Evolutionary conservation across 139 green algal genomes (phyloP), one percentile per base, ranked within the genome.

Genomic region (Chlorokybus atmophyticus): DNA sequence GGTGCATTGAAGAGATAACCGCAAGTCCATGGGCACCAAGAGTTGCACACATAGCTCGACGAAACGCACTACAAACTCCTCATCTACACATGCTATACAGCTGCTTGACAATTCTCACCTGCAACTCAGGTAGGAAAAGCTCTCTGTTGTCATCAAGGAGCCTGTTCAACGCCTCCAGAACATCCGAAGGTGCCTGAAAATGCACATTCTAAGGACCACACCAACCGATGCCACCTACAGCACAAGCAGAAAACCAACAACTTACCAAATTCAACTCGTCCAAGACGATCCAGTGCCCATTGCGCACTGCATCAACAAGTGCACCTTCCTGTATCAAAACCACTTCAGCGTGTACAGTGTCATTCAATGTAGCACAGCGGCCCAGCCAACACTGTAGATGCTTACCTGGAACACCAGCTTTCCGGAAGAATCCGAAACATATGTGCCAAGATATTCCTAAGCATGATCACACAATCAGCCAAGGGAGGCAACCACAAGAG

Each of bases 91-190:
- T 44, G 38, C 17, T 17, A 44, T 23, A 17, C 38, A 44, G 14
- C 38, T 14, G 38, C 38, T 17, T 44, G 17, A 44, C 14, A 17
- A 49, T 21, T 14, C 60, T 17, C 30, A 67, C 62, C 52, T 93
- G 78, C 27, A 96, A 75, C 78, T 99, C 92, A 0, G 92, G 88
- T 23, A 99, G 81, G 63, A 89, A 94, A 52, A 99, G 81, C 80
- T 99, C 90, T 2, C 88, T 73, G 70, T 99, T 97, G 74, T 96
- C 92, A 62, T 99, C 92, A 52, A 99, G 78, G 61, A 98, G 80
- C 54, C 89, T 79, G 78, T 98, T 98, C 55, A 98, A 79, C 10
- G 91, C 91, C 73, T 98, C 91, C 49, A 97, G 75, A 4, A 79
- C 70, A 54, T 81, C 70, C 23, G 74, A 70, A 17, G 71, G 71